Conservation (phyloP, 768 basidiomycete species). For the Suillus cothurnatus region DNA sequence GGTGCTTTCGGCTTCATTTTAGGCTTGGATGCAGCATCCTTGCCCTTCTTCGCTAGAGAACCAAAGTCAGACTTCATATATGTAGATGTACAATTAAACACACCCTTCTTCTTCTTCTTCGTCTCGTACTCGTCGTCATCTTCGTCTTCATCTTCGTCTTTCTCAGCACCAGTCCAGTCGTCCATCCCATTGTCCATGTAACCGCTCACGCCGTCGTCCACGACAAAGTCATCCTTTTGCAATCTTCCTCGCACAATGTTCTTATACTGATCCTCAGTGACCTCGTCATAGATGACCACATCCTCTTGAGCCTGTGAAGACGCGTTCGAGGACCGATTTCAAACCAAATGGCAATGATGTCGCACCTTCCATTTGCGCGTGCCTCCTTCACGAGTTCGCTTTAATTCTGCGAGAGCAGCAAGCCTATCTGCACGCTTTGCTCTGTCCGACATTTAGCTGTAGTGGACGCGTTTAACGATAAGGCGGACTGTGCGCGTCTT, state of each 20-base stretch:
- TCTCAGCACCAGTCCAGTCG: slow-evolving; percentile 73
- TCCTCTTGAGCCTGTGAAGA: slow-evolving; percentile 53
- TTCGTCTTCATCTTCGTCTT: slow-evolving; percentile 53
- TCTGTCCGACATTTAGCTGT: slow-evolving; percentile 30
- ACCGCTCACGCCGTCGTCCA: slow-evolving; percentile 88
- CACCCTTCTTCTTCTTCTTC: slow-evolving; percentile 44
- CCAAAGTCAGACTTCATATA: slow-evolving; percentile 4
- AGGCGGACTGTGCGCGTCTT: slow-evolving; percentile 20
- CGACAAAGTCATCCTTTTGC: slow-evolving; percentile 90
- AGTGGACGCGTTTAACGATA: slow-evolving; percentile 1
- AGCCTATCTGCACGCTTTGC: slow-evolving; percentile 43
- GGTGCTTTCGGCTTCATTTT: slow-evolving; percentile 48
- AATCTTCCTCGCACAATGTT: slow-evolving; percentile 82
- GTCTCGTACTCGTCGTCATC: slow-evolving; percentile 37
- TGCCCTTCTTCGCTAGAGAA: slow-evolving; percentile 29
- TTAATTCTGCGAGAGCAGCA: slow-evolving; percentile 48
- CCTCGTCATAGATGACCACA: slow-evolving; percentile 80
- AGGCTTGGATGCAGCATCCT: slow-evolving; percentile 31
- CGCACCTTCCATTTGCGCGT: slow-evolving; percentile 59
- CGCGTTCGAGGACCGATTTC: slow-evolving; percentile 24
- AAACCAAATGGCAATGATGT: slow-evolving; percentile 10
- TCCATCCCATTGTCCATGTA: slow-evolving; percentile 98
- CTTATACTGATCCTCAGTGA: slow-evolving; percentile 87
- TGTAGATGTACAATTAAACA: slow-evolving; percentile 16
- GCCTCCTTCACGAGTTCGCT: slow-evolving; percentile 61